phyloP scores from a whole-genome alignment of 352 stramenopile genomes.

The Globisporangium cystogenes region DNA sequence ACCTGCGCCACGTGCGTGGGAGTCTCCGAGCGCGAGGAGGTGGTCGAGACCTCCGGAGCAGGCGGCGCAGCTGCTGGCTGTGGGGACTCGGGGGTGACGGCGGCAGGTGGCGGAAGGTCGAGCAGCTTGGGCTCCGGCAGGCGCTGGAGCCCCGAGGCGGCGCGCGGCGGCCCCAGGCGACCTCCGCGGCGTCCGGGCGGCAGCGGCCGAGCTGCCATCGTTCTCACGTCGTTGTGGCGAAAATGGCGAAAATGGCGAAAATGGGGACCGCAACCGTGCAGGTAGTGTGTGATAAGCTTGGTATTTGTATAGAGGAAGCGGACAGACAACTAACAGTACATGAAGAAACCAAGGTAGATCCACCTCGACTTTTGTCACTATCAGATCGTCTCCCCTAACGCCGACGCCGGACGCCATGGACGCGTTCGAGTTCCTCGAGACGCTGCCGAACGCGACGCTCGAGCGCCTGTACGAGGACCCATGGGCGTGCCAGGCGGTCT shows the following conservation, averaged over 20 bases:
- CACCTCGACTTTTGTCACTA: background rate
- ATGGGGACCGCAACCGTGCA: too few species aligned
- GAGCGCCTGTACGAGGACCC: conserved; percentile 80
- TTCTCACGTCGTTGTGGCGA: background rate
- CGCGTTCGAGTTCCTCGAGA: conserved; percentile 85
- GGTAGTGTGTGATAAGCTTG: background rate
- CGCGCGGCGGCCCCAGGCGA: conserved; percentile 4
- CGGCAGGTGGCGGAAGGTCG: background rate
- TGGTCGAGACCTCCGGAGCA: background rate
- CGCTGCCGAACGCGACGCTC: conserved; percentile 63
- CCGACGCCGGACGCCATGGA: conserved; percentile 34
- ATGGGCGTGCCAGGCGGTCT: conserved; percentile 87
- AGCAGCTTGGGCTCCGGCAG: conserved; percentile 12
- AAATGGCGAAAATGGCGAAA: conserved; percentile 1
- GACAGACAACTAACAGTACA: background rate
- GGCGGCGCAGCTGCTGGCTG: background rate
- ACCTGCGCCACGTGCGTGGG: background rate
- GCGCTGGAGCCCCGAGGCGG: conserved; percentile 9
- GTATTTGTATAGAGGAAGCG: background rate
- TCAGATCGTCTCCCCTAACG: background rate
- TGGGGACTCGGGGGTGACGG: background rate
- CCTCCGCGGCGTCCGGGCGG: conserved; percentile 10
- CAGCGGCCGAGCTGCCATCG: conserved; percentile 15
- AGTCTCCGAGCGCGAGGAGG: background rate
- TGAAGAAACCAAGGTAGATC: background rate